phyloP scores from a whole-genome alignment of 345 rosid species.

The Bretschneidera sinensis region DNA sequence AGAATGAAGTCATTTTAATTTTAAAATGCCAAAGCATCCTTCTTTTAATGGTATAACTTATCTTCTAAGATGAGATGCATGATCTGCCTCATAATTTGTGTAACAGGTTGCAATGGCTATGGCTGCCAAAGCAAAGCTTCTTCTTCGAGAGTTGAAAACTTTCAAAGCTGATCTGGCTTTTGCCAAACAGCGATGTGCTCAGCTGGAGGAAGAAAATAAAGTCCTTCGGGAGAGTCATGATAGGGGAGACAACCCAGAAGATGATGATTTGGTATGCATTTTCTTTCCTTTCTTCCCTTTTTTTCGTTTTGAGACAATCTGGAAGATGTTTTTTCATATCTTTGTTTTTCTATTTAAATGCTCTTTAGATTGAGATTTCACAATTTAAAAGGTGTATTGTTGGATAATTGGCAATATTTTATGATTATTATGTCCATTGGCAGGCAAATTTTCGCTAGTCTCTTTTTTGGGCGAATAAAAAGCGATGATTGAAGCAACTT shows the following conservation, averaged over 20 bases:
- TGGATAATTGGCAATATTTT: neutral
- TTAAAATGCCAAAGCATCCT: neutral
- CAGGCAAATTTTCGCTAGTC: neutral
- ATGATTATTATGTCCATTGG: neutral
- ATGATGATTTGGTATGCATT: slow-evolving; percentile 79
- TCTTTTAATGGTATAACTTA: neutral
- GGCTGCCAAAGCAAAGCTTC: slow-evolving; percentile 98
- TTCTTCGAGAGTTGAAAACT: slow-evolving; percentile 88
- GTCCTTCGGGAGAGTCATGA: slow-evolving; percentile 55
- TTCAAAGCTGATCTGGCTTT: slow-evolving; percentile 92
- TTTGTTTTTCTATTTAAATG: neutral
- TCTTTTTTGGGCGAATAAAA: neutral
- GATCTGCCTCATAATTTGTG: slow-evolving; percentile 18
- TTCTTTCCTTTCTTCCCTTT: slow-evolving; percentile 7
- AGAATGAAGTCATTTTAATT: neutral
- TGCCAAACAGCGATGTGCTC: slow-evolving; percentile 86
- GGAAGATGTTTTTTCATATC: neutral
- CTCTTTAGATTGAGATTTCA: neutral
- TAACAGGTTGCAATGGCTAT: slow-evolving; percentile 97
- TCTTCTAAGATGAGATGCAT: slow-evolving; percentile 11
- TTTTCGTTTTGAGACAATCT: neutral
- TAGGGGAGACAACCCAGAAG: slow-evolving; percentile 59
- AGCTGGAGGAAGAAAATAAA: slow-evolving; percentile 87
- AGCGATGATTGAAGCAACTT: neutral
- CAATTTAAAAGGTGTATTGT: neutral